Base-by-base conservation (phyloP, 371 early-diverging fungal genomes). In the Rhizopus microsporus region DNA sequence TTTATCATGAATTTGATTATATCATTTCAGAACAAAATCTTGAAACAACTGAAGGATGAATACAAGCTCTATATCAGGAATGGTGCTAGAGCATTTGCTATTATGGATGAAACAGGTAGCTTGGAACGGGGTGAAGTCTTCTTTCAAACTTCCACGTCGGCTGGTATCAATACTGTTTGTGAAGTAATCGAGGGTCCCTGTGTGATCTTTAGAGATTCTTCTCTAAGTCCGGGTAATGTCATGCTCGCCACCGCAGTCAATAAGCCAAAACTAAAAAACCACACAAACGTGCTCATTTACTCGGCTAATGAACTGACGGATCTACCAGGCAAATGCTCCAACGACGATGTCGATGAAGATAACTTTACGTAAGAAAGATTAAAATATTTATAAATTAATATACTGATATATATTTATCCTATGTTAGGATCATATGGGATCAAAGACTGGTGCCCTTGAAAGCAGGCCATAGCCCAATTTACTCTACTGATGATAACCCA, bases 291-390 rank as follows among this genome's bases (percentile, higher is more conserved):
- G 3, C 71, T 95, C 4, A 92, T 92, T 0, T 93, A 93, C 63
- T 79, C 87, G n/a, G 73, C 82, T 34, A 68, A 77, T 40, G 93
- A 93, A 0, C 16, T 63, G 0, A 73, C 89, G 12, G 87, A 87
- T 30, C 59, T 91, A 10, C 88, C 91, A 5, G 88, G 85, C 57
- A 74, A 80, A 78, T 84, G 88, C 52, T 80, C 87, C 13, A 93
- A 93, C 13, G 89, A 89, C 3, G 93, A 92, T 64, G 67, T 90
- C 1, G 93, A 92, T 59, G 91, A 92, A 5, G 93, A 93, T 69
- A 78, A 83, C 8, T 84, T 76, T 49, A 78, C 68, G 68, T 71
- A 64, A 67, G 54, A 54, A 3, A 23, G 23, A 23, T 0, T 23
- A 23, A 23, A 43, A 6, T 33, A 5, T 30, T 48, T 40, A 31